phyloP scores from a whole-genome alignment of 345 rosid genomes.

The Xanthoceras sorbifolium region DNA sequence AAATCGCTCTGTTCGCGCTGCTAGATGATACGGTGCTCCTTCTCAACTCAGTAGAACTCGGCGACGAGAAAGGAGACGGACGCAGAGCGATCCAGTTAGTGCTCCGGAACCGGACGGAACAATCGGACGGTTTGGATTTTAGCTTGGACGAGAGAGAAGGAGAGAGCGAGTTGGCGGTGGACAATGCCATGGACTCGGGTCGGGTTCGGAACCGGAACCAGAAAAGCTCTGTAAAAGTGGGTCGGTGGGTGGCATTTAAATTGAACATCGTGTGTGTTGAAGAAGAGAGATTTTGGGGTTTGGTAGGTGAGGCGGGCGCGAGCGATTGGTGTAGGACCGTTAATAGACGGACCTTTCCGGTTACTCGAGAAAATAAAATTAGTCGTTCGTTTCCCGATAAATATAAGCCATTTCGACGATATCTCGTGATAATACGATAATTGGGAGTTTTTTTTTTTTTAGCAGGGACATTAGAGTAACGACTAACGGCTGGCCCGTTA shows the following conservation, averaged over 20 bases:
- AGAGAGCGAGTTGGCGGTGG: conserved; percentile 49
- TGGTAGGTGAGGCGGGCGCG: conserved; percentile 26
- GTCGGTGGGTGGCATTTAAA: conserved; percentile 22
- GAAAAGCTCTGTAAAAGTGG: neutral
- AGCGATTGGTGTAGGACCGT: conserved; percentile 11
- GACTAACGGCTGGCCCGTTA: neutral
- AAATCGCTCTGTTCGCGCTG: conserved; percentile 14
- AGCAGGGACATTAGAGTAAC: neutral
- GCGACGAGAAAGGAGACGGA: conserved; percentile 25
- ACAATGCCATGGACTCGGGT: conserved; percentile 49
- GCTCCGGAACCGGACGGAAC: conserved; percentile 27
- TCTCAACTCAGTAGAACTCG: conserved; percentile 25
- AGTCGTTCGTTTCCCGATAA: neutral
- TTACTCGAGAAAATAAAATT: neutral
- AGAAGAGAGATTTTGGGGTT: conserved; percentile 19
- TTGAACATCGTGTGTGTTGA: conserved; percentile 12
- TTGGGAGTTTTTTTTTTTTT: neutral
- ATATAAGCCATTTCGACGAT: neutral
- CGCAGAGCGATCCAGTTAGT: conserved; percentile 36
- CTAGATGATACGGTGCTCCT: too few relatives aligned
- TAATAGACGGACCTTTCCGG: conserved; percentile 7
- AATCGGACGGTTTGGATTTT: conserved; percentile 19
- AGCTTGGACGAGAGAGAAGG: conserved; percentile 39
- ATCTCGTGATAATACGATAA: neutral
- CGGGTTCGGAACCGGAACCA: neutral